A percentile compares a stretch with the other conserved stretches of the same genome.
Conservation (phyloP, 225 moss, liverwort and hornwort species). For the Climacium dendroides region DNA sequence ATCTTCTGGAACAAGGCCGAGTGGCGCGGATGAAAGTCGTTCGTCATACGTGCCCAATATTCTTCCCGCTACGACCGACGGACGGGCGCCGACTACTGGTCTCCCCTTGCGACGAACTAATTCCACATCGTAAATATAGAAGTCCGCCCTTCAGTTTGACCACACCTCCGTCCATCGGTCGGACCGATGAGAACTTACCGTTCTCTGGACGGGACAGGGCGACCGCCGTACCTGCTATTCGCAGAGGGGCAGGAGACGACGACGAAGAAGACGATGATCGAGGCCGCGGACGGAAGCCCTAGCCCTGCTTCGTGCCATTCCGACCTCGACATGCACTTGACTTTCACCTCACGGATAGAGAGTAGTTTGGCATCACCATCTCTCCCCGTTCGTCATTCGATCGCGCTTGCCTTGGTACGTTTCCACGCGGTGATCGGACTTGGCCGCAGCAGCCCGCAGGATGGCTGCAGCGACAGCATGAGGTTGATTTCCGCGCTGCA, state of each 20-base stretch:
- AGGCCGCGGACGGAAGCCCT: conserved; percentile 15
- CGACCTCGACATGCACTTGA: background rate
- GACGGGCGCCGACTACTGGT: background rate
- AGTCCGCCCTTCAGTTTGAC: background rate
- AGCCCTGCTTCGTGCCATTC: background rate
- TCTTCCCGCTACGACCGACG: background rate
- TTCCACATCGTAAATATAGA: background rate
- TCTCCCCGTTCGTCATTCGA: background rate
- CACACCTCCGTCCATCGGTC: background rate
- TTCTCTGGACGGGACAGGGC: background rate
- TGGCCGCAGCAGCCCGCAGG: background rate
- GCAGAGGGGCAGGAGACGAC: background rate
- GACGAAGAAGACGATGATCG: background rate
- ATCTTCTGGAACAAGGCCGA: background rate
- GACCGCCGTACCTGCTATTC: background rate
- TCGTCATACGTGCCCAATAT: background rate
- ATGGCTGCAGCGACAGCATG: conserved; percentile 1
- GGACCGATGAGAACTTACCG: background rate
- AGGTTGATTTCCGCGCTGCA: background rate
- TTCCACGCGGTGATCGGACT: background rate
- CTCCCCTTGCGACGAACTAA: background rate
- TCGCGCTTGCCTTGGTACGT: background rate
- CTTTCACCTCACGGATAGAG: background rate
- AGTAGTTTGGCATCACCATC: background rate
- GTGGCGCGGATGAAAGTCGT: background rate